Percentiles rank a stretch among this genome's conserved stretches.
phyloP scores from a whole-genome alignment of 768 basidiomycete species.

The Russula lepida region DNA sequence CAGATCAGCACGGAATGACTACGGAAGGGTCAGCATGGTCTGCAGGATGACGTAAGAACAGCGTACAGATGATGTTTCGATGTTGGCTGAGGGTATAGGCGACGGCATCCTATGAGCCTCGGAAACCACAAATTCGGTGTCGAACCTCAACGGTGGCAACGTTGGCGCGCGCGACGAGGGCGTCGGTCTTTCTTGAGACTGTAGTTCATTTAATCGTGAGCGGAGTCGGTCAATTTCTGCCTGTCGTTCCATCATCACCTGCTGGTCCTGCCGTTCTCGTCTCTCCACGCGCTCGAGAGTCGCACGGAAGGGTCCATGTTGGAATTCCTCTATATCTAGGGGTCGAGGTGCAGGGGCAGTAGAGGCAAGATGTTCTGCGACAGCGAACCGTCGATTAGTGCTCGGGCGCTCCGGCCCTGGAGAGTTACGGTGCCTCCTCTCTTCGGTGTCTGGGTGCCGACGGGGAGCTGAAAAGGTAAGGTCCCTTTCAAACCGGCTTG shows the following conservation, averaged over 20 bases:
- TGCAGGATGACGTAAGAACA: not conserved
- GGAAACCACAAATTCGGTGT: conserved; percentile 5
- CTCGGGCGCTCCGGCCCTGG: conserved; percentile 4
- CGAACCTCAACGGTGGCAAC: conserved; percentile 19
- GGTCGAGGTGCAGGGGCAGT: not conserved
- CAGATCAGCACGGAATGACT: conserved; percentile 10
- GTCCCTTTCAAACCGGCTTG: conserved; percentile 6
- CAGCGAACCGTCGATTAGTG: not conserved
- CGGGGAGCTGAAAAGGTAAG: conserved; percentile 7
- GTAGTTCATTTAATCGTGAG: conserved; percentile 11
- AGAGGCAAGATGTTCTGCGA: not conserved
- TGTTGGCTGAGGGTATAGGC: not conserved
- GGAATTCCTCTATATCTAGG: conserved; percentile 24
- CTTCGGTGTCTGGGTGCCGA: not conserved
- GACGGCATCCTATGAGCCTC: conserved; percentile 7
- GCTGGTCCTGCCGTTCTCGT: conserved; percentile 12
- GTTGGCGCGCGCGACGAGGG: conserved; percentile 15
- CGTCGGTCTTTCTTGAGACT: conserved; percentile 6
- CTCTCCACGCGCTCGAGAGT: conserved; percentile 14
- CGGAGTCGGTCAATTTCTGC: conserved; percentile 20
- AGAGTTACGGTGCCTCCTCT: conserved; percentile 5
- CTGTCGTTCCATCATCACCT: conserved; percentile 15
- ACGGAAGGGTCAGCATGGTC: not conserved
- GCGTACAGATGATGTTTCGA: conserved; percentile 3
- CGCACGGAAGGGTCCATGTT: conserved; percentile 27